Percentiles rank a stretch among this genome's conserved stretches.
These are phyloP conservation scores for Leccinum pellstonianum DNA, from an alignment of 768 basidiomycete species.

Conservation along the genomic window DNA sequence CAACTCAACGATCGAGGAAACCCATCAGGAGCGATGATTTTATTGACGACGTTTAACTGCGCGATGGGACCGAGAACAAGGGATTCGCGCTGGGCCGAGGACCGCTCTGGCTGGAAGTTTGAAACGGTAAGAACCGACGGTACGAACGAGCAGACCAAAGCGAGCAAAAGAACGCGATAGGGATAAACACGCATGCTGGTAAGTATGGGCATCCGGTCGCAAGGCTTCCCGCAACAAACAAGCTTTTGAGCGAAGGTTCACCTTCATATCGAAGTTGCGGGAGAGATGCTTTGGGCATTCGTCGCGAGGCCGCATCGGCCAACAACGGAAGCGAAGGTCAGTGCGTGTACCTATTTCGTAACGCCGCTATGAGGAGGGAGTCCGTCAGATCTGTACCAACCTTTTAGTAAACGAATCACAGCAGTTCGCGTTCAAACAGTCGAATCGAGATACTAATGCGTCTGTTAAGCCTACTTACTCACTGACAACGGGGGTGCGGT, in stretches of 20 bases:
- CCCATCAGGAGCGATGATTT: slow-evolving; percentile 47
- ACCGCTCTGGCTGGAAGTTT: neutral
- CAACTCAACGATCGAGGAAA: slow-evolving; percentile 38
- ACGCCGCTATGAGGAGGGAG: slow-evolving; percentile 2
- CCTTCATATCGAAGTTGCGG: neutral
- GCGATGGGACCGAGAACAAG: slow-evolving; percentile 21
- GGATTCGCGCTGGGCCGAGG: neutral
- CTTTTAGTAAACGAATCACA: neutral
- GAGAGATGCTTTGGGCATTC: neutral
- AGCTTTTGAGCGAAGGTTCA: slow-evolving; percentile 2
- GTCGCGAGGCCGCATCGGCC: neutral
- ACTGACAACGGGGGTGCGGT: too few relatives aligned
- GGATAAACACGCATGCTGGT: slow-evolving; percentile 5
- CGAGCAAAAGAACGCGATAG: neutral
- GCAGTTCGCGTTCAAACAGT: neutral
- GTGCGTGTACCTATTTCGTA: slow-evolving; percentile 1
- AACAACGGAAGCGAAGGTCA: neutral
- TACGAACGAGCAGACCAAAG: slow-evolving; percentile 1
- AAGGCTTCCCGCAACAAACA: neutral
- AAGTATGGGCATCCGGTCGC: neutral
- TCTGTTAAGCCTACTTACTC: neutral
- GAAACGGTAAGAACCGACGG: neutral
- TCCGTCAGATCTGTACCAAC: neutral
- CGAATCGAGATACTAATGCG: neutral
- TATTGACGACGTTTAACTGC: slow-evolving; percentile 41